Evolutionary conservation across 768 basidiomycete species (phyloP).

Genomic region (Pisolithus orientalis): DNA sequence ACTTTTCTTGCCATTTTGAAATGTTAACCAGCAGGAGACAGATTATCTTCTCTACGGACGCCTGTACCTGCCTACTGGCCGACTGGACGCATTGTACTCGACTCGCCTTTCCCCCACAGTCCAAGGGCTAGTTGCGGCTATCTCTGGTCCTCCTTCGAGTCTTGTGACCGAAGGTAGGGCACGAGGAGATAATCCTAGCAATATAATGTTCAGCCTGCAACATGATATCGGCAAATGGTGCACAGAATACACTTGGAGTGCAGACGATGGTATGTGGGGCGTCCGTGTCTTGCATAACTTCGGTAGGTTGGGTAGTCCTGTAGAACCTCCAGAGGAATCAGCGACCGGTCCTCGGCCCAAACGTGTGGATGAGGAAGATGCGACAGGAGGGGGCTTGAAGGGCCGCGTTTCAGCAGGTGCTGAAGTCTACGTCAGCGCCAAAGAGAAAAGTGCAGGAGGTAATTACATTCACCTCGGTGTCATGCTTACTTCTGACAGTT

Average conservation of each 20-base stretch:
- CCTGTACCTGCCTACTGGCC: conserved; percentile 80
- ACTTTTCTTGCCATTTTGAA: conserved; percentile 5
- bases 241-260: conserved; percentile 91
- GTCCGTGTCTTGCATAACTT: conserved; percentile 87
- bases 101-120: conserved; percentile 71
- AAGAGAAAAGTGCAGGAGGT: conserved; percentile 92
- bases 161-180: conserved; percentile 33
- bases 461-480: conserved; percentile 12
- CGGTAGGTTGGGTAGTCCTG: conserved; percentile 51
- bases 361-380: conserved; percentile 93
- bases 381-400: conserved; percentile 83
- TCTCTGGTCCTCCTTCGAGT: conserved; percentile 68
- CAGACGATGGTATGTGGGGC: conserved; percentile 92
- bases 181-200: conserved; percentile 49
- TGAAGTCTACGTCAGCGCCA: conserved; percentile 89
- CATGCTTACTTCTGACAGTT: conserved; percentile 2
- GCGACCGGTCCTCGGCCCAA: conserved; percentile 39
- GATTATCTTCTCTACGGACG: conserved; percentile 94
- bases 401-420: conserved; percentile 90
- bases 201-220: conserved; percentile 79
- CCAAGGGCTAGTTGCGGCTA: conserved; percentile 79
- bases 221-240: conserved; percentile 92
- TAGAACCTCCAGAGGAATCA: conserved; percentile 32
- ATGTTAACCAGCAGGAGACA: conserved; percentile 29
- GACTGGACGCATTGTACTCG: conserved; percentile 87